These are phyloP conservation scores for Adenanthera pavonina DNA, from an alignment of 306 rosid genomes.

Conservation along the genomic window DNA sequence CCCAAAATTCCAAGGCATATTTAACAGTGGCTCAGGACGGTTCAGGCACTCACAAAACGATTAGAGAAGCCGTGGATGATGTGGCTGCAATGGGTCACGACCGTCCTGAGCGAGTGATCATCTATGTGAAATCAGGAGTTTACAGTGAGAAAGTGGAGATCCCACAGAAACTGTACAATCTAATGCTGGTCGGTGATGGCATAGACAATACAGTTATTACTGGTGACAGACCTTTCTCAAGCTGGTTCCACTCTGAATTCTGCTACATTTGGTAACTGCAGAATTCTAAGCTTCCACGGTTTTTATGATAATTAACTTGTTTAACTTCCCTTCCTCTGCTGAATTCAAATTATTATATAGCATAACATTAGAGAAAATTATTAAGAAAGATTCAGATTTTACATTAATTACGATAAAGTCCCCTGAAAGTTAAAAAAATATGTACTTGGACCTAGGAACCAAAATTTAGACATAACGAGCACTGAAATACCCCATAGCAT, in stretches of 20 bases:
- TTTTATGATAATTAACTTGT: too few species aligned
- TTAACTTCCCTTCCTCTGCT: too few species aligned
- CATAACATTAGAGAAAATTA: too few species aligned
- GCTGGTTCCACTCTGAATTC: slow-evolving; percentile 44
- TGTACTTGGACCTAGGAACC: too few species aligned
- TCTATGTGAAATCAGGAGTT: slow-evolving; percentile 47
- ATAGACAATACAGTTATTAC: slow-evolving; percentile 44
- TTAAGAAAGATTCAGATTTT: too few species aligned
- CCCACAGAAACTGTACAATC: slow-evolving; percentile 23
- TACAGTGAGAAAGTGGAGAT: slow-evolving; percentile 55
- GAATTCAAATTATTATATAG: too few species aligned
- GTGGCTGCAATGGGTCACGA: slow-evolving; percentile 28
- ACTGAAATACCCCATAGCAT: too few species aligned
- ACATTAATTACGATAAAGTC: too few species aligned
- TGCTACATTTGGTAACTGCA: slow-evolving; percentile 58
- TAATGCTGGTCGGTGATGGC: slow-evolving; percentile 59
- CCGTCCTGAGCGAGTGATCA: slow-evolving; percentile 28
- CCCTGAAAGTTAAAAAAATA: too few species aligned
- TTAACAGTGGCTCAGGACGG: slow-evolving; percentile 50
- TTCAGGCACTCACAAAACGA: slow-evolving; percentile 44
- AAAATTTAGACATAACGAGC: too few species aligned
- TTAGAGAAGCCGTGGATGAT: slow-evolving; percentile 41
- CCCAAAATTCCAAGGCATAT: slow-evolving; percentile 40
- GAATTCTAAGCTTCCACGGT: too few species aligned
- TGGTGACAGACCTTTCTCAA: slow-evolving; percentile 27